Base-by-base conservation (phyloP, 495 filamentous ascomycete genomes). In the Penicillium macrosclerotiorum region DNA sequence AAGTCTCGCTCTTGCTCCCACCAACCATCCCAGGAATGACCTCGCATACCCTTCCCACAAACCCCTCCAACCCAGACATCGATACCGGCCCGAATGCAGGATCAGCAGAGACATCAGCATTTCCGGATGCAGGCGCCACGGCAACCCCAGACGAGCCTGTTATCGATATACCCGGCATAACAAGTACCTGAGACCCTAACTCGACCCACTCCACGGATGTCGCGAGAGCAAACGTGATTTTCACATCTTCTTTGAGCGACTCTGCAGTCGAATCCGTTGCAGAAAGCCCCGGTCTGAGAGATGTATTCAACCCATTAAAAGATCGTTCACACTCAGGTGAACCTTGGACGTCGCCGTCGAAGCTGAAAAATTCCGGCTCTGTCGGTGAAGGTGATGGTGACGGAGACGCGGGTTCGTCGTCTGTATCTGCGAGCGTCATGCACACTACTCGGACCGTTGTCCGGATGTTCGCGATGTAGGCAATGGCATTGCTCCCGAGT, bases 391-490 rank as follows among this genome's bases (percentile, higher is more conserved):
- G 51, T 8, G 60, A 62, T 16, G 48, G 47, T 6, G 62, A 40
- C 20, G 40, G 30, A 6, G 43, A 63, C n/a, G 56, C 35, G n/a
- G 53, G 41, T 6, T 68, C 62, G 9, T 73, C 57, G 5, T 26
- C 43, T 18, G 47, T 13, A 8, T 61, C 62, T 7, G 71, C 64
- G 4, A 72, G 54, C 6, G 60, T 68, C 51, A 82, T 76, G 24
- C 77, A 72, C 5, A 82, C 58, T 3, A 96, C 79, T 43, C 84
- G 80, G 8, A 89, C 90, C 0, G 84, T 76, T 2, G 89, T 82
- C 12, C 93, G 79, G n/a, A 96, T 82, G 58, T 88, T 95, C 11
- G 86, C 89, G 26, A 89, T 82, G 52, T 96, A 96, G 1, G 86
- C 78, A 12, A 90, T 87, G 1, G 93, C 86, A 17, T 86, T 70